Evolutionary conservation across 192 early-diverging fungal species (phyloP), one percentile per base, ranked within the genome.

Genomic region (Geranomyces variabilis): DNA sequence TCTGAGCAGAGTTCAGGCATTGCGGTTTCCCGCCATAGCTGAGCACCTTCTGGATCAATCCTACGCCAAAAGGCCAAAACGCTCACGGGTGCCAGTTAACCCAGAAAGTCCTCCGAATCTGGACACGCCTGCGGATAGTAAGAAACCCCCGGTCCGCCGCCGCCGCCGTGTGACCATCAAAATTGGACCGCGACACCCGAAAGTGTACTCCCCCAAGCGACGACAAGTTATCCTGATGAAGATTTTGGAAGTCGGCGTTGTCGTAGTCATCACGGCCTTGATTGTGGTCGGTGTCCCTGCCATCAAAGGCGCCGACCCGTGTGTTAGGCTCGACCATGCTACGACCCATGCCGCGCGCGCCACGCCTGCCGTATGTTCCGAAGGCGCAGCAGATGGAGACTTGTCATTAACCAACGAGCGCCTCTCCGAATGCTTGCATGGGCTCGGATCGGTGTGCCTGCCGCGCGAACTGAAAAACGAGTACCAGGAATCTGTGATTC

Each of bases 251-350:
- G 73, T 78, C 14, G 56, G 41, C 22, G 49, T 75, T 21, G 63
- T 80, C 14, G 67, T 64, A n/a, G 29, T 75, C 34, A 67, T 74
- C 21, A 80, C 79, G 15, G 69, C 57, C 28, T 15, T 75, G 17
- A 51, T 80, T 41, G 76, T 77, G 19, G 63, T 71, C 15, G 46
- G 76, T 30, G 2, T 80, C 9, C 79, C 79, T 13, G 36, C 56
- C 21, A 34, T 28, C 33, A 21, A 31, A 15, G 53, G 26, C 1
- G 45, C 74, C 13, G 79, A 80, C 36, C 46, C 59, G 15, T 80
- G 79, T 48, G 12, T 58, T 9, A 17, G 34, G 13, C 24, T 66
- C 33, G 21, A 17, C n/a, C 17, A 28, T 43, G 45, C 46, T 7
- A 66, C 64, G n/a, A 41, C 17, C 12, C 64, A 66, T 46, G 64